Evolutionary conservation across 108 stramenopile species (phyloP), one percentile per base, ranked within the genome.

Genomic region (Nitzschia sp.): DNA sequence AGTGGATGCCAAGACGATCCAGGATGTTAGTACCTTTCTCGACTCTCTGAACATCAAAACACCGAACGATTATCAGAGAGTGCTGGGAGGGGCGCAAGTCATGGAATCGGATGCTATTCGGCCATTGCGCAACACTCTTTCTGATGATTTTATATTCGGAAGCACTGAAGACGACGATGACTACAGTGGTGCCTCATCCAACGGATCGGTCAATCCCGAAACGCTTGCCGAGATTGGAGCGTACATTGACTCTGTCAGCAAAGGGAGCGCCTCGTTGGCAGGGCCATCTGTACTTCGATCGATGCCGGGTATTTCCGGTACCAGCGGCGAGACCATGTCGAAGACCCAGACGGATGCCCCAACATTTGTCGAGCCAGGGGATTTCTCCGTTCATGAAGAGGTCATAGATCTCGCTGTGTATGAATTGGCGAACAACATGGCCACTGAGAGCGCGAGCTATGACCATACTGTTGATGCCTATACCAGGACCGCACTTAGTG

Each of bases 201-300:
- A n/a, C 11, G 33, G 53, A 34, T 53, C 27, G 17, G 66, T 67
- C n/a, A 46, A 69, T 5, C 78, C 78, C 1, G 58, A 68, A 69
- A 73, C 78, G 8, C 38, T 73, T 25, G 78, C 72, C 27, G 78
- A 70, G 54, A 79, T 79, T 65, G 72, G 66, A 18, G 54, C 36
- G 2, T 68, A 62, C 27, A 79, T 79, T 59, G 78, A 79, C 51
- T 23, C 60, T 8, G 35, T 79, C 24, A 31, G 19, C 29, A 59
- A 71, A 38, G 27, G n/a, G 34, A 36, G 33, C 18, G 17, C 61
- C 1, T 57, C 31, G 8, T n/a, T 45, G n/a, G n/a, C n/a, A n/a
- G n/a, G n/a, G n/a, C n/a, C n/a, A n/a, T n/a, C n/a, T n/a, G n/a
- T n/a, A n/a, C n/a, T n/a, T n/a, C n/a, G n/a, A n/a, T n/a, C n/a